A percentile compares a stretch with the other conserved stretches of the same genome.
phyloP scores from a whole-genome alignment of 2,329 filamentous ascomycete species.

The Arthrobotrys entomopaga region DNA sequence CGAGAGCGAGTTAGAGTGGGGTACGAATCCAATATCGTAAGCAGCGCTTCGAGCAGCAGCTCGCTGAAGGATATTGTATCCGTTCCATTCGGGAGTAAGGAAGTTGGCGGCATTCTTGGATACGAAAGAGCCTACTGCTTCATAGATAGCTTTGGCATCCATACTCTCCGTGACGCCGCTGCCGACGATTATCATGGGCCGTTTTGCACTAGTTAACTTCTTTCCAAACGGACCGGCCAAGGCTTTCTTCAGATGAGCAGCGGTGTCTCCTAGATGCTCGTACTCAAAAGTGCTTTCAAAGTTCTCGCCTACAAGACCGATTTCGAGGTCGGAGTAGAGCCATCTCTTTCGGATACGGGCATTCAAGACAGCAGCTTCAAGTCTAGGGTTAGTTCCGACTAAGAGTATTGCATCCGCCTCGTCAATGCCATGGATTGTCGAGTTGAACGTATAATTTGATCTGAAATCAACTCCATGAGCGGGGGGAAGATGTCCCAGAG shows the following conservation, averaged over 20 bases:
- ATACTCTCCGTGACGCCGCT: constrained; percentile 89
- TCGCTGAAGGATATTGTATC: constrained; percentile 95
- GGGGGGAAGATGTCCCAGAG: constrained; percentile 81
- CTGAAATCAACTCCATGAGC: constrained; percentile 93
- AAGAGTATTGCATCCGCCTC: constrained; percentile 92
- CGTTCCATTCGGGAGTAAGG: constrained; percentile 90
- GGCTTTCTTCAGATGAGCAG: constrained; percentile 82
- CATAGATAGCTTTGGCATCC: constrained; percentile 92
- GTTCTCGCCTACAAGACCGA: constrained; percentile 87
- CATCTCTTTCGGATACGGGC: constrained; percentile 98
- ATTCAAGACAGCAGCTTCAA: constrained; percentile 94
- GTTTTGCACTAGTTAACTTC: constrained; percentile 86
- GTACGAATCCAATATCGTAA: constrained; percentile 94
- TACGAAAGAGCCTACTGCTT: constrained; percentile 87
- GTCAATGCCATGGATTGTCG: constrained; percentile 90
- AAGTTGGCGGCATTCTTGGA: constrained; percentile 94
- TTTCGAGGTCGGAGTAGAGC: constrained; percentile 91
- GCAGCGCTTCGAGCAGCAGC: constrained; percentile 91
- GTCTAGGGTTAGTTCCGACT: constrained; percentile 92
- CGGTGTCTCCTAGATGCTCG: constrained; percentile 84
- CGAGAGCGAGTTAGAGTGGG: constrained; percentile 82
- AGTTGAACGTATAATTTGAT: constrained; percentile 97
- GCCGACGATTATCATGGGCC: constrained; percentile 95
- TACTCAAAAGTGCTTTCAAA: constrained; percentile 97
- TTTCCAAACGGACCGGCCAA: constrained; percentile 89